Evolutionary conservation across 1,284 basidiomycete species (phyloP), one percentile per base, ranked within the genome.

Genomic region (Xerocomus cyaneibrunnescens): DNA sequence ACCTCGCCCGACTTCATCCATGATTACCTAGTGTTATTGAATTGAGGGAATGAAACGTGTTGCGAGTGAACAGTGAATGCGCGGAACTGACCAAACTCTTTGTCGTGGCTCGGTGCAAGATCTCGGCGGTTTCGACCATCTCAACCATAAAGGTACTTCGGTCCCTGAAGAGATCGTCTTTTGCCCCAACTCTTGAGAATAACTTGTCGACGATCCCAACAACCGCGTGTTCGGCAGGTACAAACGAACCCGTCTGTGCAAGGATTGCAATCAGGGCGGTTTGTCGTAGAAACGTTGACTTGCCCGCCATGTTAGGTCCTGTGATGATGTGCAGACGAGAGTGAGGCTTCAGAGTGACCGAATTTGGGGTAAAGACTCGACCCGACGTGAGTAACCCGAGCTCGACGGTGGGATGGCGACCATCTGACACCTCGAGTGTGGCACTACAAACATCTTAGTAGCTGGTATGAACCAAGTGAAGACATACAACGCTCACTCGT

Each of bases 1-100:
- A 19, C 96, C 96, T 58, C 96, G 78, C 3, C 96, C 96, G 17
- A 99, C 91, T 73, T 99, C 96, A 66, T 98, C 94, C 91, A 98
- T 95, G 58, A 98, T 94, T 17, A 97, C 90, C 91, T 92, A 52
- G 30, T 23, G 28, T 30, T 30, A 10, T 30, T 12, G 28, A 30
- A 12, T 30, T 30, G 28, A 30, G 10, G 28, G 8, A 30, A 30
- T 30, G 9, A 30, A 30, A 30, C 8, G 8, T 30, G 9, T 30
- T 30, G 8, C 5, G 28, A 30, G 3, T 30, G 28, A 30, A 23
- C 41, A 22, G 8, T 19, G 30, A 35, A 53, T 44, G 36, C 39
- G 28, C 3, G 23, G 23, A 13, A 72, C 83, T 58, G 58, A 91
- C 91, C 50, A 98, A 75, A 54, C 92, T 95, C 48, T 77, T 80